Conservation (phyloP, 2,329 filamentous ascomycete species). For the Chaetomiaceae sp. region DNA sequence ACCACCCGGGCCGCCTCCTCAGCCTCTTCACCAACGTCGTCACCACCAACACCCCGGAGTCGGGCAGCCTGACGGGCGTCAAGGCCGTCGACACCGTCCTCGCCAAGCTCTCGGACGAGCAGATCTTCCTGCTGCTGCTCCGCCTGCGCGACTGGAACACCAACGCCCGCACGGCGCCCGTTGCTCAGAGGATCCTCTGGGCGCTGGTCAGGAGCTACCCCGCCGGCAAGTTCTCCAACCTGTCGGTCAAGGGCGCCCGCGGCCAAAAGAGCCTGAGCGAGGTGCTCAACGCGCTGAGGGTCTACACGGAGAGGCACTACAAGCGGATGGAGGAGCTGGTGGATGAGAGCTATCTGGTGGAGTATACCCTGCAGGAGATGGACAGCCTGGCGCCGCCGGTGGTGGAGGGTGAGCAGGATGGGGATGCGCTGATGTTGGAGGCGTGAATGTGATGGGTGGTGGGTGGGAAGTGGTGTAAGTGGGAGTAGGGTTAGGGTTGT, state of each 20-base stretch:
- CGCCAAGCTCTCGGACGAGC: slow-evolving; percentile 71
- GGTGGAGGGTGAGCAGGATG: slow-evolving; percentile 12
- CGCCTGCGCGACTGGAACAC: slow-evolving; percentile 95
- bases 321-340: slow-evolving; percentile 81
- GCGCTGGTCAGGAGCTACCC: slow-evolving; percentile 77
- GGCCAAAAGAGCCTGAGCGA: slow-evolving; percentile 70
- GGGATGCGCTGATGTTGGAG: slow-evolving; percentile 28
- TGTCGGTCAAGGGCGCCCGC: slow-evolving; percentile 56
- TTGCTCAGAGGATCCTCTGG: slow-evolving; percentile 81
- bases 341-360: slow-evolving; percentile 90
- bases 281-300: slow-evolving; percentile 77
- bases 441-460: slow-evolving; percentile 16
- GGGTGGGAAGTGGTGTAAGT: too few species aligned
- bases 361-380: slow-evolving; percentile 93
- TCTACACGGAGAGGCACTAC: slow-evolving; percentile 92
- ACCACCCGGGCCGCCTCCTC: slow-evolving; percentile 85
- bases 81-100: slow-evolving; percentile 79
- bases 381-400: slow-evolving; percentile 57
- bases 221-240: slow-evolving; percentile 66
- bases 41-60: slow-evolving; percentile 54
- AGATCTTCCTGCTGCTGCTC: slow-evolving; percentile 76
- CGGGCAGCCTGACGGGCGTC: slow-evolving; percentile 59
- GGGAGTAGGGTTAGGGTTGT: slow-evolving; percentile 5
- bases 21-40: slow-evolving; percentile 78
- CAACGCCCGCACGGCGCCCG: slow-evolving; percentile 77